Percentiles rank a stretch among this genome's conserved stretches.
Evolutionary conservation across 148 eudicot genomes (phyloP).

Genomic region (Cornus kousa): DNA sequence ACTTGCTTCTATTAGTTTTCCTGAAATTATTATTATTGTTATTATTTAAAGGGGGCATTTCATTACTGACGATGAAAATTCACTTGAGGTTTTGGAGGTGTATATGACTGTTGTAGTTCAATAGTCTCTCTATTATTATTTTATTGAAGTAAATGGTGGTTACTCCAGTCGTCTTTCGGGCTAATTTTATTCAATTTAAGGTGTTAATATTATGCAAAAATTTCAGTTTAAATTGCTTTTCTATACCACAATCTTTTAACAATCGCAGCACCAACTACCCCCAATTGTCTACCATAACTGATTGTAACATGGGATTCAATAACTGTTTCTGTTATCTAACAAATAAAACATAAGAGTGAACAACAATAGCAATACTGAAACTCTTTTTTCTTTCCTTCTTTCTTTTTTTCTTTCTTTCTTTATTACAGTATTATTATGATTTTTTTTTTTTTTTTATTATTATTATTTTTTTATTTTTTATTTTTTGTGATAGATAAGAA

Average conservation of each 20-base stretch:
- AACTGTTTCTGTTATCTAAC: background rate
- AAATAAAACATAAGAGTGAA: background rate
- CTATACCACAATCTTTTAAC: background rate
- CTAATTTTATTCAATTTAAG: background rate
- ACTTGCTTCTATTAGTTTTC: slow-evolving; percentile 2
- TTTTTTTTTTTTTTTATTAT: too few species aligned
- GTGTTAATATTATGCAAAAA: background rate
- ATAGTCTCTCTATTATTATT: background rate
- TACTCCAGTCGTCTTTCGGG: background rate
- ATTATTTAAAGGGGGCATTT: background rate
- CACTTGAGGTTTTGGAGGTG: background rate
- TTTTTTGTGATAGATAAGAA: too few species aligned
- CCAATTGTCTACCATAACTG: background rate
- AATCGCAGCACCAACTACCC: background rate
- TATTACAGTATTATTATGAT: too few species aligned
- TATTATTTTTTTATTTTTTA: too few species aligned
- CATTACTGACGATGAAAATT: background rate
- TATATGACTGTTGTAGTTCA: background rate
- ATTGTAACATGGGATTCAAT: background rate
- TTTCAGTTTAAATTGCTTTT: background rate
- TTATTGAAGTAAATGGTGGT: background rate
- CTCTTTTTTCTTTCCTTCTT: too few species aligned
- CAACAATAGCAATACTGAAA: background rate
- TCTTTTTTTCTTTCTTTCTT: too few species aligned
- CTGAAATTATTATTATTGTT: background rate